These are phyloP conservation scores for Ustilaginoidea virens DNA, from an alignment of 2,329 filamentous ascomycete species.

Conservation along the genomic window DNA sequence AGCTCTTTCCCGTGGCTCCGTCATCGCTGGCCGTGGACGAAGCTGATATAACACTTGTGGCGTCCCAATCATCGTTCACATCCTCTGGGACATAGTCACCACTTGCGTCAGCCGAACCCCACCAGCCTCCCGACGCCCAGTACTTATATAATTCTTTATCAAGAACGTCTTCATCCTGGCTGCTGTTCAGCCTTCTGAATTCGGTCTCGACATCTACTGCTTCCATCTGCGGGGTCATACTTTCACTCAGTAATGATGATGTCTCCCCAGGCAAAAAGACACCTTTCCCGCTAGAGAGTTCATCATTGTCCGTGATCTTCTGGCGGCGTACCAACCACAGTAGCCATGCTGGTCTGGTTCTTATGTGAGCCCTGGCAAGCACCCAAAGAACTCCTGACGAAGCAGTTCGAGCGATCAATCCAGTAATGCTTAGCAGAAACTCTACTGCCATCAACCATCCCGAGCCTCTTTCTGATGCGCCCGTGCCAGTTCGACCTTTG, in stretches of 20 bases:
- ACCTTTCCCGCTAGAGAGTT: not conserved
- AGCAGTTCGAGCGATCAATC: constrained; percentile 16
- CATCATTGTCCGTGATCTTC: constrained; percentile 4
- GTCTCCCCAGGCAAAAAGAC: not conserved
- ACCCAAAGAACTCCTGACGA: constrained; percentile 36
- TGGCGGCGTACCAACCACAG: constrained; percentile 27
- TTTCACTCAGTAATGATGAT: constrained; percentile 24
- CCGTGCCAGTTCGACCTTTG: constrained; percentile 50
- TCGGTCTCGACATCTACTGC: constrained; percentile 70
- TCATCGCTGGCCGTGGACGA: constrained; percentile 22
- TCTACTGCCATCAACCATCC: constrained; percentile 64
- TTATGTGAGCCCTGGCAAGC: constrained; percentile 28
- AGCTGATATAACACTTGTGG: constrained; percentile 63
- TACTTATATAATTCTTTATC: constrained; percentile 66
- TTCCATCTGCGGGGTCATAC: constrained; percentile 41
- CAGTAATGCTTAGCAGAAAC: constrained; percentile 60
- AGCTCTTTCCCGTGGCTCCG: constrained; percentile 26
- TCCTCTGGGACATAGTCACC: constrained; percentile 54
- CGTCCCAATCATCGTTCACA: constrained; percentile 48
- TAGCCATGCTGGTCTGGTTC: constrained; percentile 33
- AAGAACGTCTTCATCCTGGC: constrained; percentile 46
- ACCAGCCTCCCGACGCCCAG: constrained; percentile 74
- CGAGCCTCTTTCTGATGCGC: constrained; percentile 61
- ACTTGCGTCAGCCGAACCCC: constrained; percentile 68
- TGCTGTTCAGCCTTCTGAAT: constrained; percentile 41